Evolutionary conservation across 129 eudicot species (phyloP).

Genomic region (Oenanthe sinensis): DNA sequence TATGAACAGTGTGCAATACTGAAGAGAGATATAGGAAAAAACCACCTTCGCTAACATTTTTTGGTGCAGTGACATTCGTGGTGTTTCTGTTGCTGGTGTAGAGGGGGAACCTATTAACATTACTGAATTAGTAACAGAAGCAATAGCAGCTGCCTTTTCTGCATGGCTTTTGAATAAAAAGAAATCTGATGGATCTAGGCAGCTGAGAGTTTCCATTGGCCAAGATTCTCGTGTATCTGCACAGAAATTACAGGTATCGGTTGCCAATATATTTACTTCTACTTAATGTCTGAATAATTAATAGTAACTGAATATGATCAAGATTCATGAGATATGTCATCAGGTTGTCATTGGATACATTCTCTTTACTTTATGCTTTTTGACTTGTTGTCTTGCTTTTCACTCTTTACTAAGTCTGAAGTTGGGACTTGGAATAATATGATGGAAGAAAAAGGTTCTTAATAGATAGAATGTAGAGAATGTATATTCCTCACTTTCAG

Average conservation of each 20-base stretch:
- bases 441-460: neutral
- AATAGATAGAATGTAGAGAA: neutral
- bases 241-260: constrained; percentile 67
- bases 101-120: constrained; percentile 86
- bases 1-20: neutral
- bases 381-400: neutral
- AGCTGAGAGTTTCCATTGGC: constrained; percentile 62
- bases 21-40: neutral
- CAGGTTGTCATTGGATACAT: neutral
- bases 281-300: neutral
- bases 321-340: neutral
- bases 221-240: constrained; percentile 94
- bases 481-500: neutral
- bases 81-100: constrained; percentile 95
- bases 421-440: neutral
- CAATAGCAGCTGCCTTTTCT: constrained; percentile 90
- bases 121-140: constrained; percentile 90
- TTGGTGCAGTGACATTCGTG: constrained; percentile 83
- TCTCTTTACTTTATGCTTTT: neutral
- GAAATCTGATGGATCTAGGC: constrained; percentile 48
- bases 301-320: neutral
- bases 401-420: neutral
- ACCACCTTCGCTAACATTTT: constrained; percentile 6
- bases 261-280: neutral
- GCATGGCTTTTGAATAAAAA: constrained; percentile 80